phyloP scores from a whole-genome alignment of 2,329 filamentous ascomycete species.

The Hypoxylon sp. region DNA sequence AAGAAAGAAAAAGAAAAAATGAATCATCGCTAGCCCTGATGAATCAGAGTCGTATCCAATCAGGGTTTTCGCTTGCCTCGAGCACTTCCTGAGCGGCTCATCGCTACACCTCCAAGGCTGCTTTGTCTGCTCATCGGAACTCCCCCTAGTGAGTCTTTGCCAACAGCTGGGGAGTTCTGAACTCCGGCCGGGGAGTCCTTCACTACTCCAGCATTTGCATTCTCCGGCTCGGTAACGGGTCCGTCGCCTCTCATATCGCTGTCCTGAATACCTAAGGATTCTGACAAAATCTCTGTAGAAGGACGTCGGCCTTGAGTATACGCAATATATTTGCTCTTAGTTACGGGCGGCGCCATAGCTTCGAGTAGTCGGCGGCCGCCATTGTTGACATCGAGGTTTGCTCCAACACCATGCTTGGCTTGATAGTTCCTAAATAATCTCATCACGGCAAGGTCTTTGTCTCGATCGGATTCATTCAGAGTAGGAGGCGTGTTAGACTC shows the following conservation, averaged over 20 bases:
- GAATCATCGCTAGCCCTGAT: not conserved
- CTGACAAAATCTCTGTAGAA: slow-evolving; percentile 63
- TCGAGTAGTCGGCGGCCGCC: slow-evolving; percentile 69
- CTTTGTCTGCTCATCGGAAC: slow-evolving; percentile 69
- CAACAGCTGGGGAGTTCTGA: slow-evolving; percentile 42
- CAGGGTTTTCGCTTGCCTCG: slow-evolving; percentile 56
- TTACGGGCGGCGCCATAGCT: slow-evolving; percentile 63
- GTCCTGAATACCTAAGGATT: slow-evolving; percentile 63
- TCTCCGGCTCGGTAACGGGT: slow-evolving; percentile 48
- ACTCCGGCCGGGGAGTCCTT: slow-evolving; percentile 44
- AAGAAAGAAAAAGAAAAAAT: too few relatives aligned
- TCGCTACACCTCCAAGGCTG: slow-evolving; percentile 66
- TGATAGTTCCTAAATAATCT: slow-evolving; percentile 69
- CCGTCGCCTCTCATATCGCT: slow-evolving; percentile 60
- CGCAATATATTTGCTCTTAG: slow-evolving; percentile 62
- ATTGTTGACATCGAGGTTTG: slow-evolving; percentile 67
- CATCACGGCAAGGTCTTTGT: slow-evolving; percentile 69
- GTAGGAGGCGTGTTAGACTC: slow-evolving; percentile 69
- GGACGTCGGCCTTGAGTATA: slow-evolving; percentile 60
- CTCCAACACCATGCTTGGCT: slow-evolving; percentile 63
- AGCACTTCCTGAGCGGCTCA: slow-evolving; percentile 67
- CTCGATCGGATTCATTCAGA: slow-evolving; percentile 64
- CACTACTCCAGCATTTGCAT: slow-evolving; percentile 24
- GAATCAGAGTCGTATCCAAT: not conserved
- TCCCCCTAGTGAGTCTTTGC: slow-evolving; percentile 50